Evolutionary conservation across 1,139 yeast species (phyloP).

Genomic region (Hansenula sp.): DNA sequence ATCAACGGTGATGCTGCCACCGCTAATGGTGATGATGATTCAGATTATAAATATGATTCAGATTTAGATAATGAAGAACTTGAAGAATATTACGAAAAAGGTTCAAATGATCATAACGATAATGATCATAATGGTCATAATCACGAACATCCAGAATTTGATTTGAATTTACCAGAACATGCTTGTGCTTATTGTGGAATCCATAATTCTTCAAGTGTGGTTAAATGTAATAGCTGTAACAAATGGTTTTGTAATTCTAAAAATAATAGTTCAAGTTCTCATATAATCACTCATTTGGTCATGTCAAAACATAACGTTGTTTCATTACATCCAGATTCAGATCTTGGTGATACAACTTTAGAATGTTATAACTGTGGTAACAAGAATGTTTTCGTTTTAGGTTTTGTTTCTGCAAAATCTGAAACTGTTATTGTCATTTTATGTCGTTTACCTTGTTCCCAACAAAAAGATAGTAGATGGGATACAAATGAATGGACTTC

Average conservation of each 20-base stretch:
- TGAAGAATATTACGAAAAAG: conserved; percentile 4
- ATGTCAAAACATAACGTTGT: conserved; percentile 76
- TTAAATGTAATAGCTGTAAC: conserved; percentile 72
- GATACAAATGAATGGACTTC: conserved; percentile 89
- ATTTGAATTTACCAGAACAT: conserved; percentile 25
- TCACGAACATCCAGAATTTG: conserved; percentile 4
- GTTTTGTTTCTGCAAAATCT: conserved; percentile 84
- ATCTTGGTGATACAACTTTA: conserved; percentile 76
- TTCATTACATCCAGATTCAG: conserved; percentile 73
- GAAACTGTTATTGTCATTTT: conserved; percentile 85
- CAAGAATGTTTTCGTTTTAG: conserved; percentile 74
- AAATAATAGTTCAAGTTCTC: conserved; percentile 60
- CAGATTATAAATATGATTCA: conserved; percentile 11
- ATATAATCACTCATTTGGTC: conserved; percentile 83
- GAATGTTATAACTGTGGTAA: conserved; percentile 93
- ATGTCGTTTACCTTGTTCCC: conserved; percentile 90
- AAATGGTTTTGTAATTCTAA: conserved; percentile 93
- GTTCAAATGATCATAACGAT: conserved; percentile 5
- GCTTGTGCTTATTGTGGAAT: conserved; percentile 81
- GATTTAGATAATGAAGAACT: conserved; percentile 9
- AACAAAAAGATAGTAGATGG: conserved; percentile 72
- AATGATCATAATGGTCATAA: conserved; percentile 3
- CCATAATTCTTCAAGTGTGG: conserved; percentile 60
- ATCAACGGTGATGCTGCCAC: background rate
- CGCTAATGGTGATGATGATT: conserved; percentile 5